phyloP scores from a whole-genome alignment of 768 basidiomycete species.

The Amyloporia xantha region DNA sequence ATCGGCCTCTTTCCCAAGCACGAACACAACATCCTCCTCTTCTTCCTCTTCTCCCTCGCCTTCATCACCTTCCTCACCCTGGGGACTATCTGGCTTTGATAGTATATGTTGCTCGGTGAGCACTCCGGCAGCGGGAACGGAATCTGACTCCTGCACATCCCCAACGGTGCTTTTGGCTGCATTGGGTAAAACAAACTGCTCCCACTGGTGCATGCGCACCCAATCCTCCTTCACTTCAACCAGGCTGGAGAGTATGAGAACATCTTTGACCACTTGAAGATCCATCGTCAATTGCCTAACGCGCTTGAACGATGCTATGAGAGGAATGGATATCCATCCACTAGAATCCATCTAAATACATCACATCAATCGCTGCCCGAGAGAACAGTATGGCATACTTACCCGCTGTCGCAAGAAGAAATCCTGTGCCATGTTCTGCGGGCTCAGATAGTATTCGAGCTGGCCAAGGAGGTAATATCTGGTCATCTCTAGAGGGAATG shows the following conservation, averaged over 20 bases:
- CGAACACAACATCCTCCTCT: constrained; percentile 75
- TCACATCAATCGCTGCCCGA: too few relatives aligned
- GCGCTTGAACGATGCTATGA: constrained; percentile 86
- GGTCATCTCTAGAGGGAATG: constrained; percentile 59
- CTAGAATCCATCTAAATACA: constrained; percentile 83
- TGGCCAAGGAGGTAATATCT: constrained; percentile 71
- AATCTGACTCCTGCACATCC: constrained; percentile 1
- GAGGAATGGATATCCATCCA: constrained; percentile 79
- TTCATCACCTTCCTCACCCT: constrained; percentile 5
- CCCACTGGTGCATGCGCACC: constrained; percentile 68
- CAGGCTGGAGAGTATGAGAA: constrained; percentile 55
- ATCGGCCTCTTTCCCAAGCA: constrained; percentile 28
- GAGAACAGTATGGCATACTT: constrained; percentile 24
- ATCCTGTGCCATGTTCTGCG: constrained; percentile 87
- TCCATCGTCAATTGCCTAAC: constrained; percentile 61
- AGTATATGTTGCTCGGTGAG: neutral
- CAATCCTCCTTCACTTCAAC: constrained; percentile 65
- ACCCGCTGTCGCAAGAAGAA: constrained; percentile 75
- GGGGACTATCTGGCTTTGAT: constrained; percentile 28
- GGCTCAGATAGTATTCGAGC: constrained; percentile 88
- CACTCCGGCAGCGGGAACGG: neutral
- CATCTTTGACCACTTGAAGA: constrained; percentile 56
- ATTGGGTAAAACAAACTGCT: constrained; percentile 53
- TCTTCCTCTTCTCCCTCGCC: constrained; percentile 51
- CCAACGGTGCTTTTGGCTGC: constrained; percentile 46